Evolutionary conservation across 2,329 filamentous ascomycete species (phyloP).

Genomic region (Colletotrichum sp.): DNA sequence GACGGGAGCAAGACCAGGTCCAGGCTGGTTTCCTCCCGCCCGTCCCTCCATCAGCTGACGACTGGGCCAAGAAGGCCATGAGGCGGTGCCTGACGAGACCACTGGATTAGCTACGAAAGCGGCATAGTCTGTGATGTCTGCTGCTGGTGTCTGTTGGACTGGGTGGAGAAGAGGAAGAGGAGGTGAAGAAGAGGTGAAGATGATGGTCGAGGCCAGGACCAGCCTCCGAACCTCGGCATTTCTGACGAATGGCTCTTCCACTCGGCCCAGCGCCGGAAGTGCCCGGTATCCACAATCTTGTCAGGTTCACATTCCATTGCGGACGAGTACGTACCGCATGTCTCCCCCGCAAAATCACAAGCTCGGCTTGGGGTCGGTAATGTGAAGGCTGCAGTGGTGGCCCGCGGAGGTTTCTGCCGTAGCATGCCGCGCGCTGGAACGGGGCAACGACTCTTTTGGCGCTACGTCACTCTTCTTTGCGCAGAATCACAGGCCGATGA

Average conservation of each 20-base stretch:
- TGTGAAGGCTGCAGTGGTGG: slow-evolving; percentile 26
- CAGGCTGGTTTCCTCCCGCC: not conserved
- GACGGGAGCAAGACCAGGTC: not conserved
- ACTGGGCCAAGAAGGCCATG: not conserved
- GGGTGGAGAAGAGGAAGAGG: not conserved
- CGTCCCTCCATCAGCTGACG: not conserved
- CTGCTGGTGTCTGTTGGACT: not conserved
- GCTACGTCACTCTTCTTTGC: slow-evolving; percentile 1
- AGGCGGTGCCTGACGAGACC: not conserved
- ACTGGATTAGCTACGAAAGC: not conserved
- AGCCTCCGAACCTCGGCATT: slow-evolving; percentile 20
- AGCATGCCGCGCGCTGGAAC: not conserved
- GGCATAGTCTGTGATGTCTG: not conserved
- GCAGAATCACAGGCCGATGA: slow-evolving; percentile 11
- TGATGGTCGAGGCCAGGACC: not conserved
- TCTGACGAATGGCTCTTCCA: slow-evolving; percentile 9
- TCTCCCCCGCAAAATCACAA: slow-evolving; percentile 61
- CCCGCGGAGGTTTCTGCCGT: not conserved
- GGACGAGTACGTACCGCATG: not conserved
- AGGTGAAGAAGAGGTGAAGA: not conserved
- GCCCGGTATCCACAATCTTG: not conserved
- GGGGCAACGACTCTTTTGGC: not conserved
- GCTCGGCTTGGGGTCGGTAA: slow-evolving; percentile 58
- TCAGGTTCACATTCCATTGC: not conserved
- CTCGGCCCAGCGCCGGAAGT: slow-evolving; percentile 12